phyloP scores from a whole-genome alignment of 2,329 filamentous ascomycete species.

The Trichoderma sp. region DNA sequence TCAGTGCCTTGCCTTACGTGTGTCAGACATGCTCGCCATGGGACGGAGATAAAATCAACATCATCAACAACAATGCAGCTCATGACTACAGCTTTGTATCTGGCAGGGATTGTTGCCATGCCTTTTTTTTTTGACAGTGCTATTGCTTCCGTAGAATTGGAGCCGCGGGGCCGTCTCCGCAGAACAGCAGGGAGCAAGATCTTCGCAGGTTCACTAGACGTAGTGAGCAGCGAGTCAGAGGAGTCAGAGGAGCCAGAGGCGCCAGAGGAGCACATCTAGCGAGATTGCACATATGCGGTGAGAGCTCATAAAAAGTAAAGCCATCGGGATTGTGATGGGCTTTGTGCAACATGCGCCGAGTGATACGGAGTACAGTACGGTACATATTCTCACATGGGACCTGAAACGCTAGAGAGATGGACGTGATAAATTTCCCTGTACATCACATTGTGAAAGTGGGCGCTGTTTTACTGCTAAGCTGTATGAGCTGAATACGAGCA shows the following conservation, averaged over 20 bases:
- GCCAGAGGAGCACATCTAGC: not conserved
- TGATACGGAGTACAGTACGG: too few species aligned
- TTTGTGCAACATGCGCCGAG: conserved; percentile 2
- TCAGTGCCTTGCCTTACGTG: not conserved
- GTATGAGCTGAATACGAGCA: not conserved
- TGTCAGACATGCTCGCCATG: not conserved
- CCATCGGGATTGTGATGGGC: not conserved
- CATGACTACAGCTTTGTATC: not conserved
- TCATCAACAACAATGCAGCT: conserved; percentile 1
- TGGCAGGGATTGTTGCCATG: not conserved
- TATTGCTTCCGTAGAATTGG: not conserved
- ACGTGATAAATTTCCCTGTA: not conserved
- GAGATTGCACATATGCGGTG: conserved; percentile 8
- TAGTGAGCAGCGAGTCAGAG: conserved; percentile 6
- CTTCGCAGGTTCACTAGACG: not conserved
- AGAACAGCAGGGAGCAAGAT: conserved; percentile 5
- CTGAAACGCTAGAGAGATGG: conserved; percentile 9
- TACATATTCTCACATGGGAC: not conserved
- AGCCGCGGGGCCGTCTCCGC: conserved; percentile 13
- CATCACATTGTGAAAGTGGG: not conserved
- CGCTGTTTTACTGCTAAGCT: not conserved
- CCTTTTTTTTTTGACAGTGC: not conserved
- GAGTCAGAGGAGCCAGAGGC: not conserved
- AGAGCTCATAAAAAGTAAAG: not conserved
- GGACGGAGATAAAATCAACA: not conserved